These are phyloP conservation scores for Celoporthe dispersa DNA, from an alignment of 2,329 filamentous ascomycete genomes.

Conservation along the genomic window DNA sequence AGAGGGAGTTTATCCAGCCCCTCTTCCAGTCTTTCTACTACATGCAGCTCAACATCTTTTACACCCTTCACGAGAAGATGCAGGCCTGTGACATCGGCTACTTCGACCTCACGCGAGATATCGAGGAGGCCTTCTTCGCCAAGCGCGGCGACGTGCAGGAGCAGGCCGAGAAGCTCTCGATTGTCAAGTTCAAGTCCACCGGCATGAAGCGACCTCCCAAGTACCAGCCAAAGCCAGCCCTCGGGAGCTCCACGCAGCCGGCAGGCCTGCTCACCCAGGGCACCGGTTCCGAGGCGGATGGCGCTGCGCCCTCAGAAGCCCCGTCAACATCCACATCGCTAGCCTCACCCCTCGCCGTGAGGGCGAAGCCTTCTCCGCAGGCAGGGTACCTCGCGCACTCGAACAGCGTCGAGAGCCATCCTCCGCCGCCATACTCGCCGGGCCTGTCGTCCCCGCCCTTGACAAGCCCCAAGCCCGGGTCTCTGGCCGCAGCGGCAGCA, in stretches of 20 bases:
- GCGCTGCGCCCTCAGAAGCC: conserved; percentile 9
- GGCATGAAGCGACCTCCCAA: conserved; percentile 68
- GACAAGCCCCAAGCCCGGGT: conserved; percentile 35
- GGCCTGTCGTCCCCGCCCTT: conserved; percentile 40
- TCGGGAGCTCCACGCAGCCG: conserved; percentile 51
- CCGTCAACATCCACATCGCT: conserved; percentile 18
- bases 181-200: conserved; percentile 90
- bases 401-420: conserved; percentile 54
- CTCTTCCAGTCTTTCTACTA: conserved; percentile 99
- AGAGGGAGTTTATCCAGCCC: conserved; percentile 93
- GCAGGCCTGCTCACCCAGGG: conserved; percentile 58
- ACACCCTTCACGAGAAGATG: conserved; percentile 98
- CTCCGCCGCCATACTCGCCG: conserved; percentile 74
- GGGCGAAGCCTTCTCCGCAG: conserved; percentile 26
- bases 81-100: conserved; percentile 96
- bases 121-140: conserved; percentile 87
- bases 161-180: conserved; percentile 78
- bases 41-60: conserved; percentile 99
- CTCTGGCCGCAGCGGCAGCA: conserved; percentile 53
- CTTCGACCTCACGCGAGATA: conserved; percentile 88
- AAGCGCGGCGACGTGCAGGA: conserved; percentile 91
- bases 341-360: conserved; percentile 27
- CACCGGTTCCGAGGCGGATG: conserved; percentile 35
- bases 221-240: conserved; percentile 60
- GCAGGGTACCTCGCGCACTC: conserved; percentile 38